Base-by-base conservation (phyloP, 306 rosid genomes). In the Cicer arietinum region DNA sequence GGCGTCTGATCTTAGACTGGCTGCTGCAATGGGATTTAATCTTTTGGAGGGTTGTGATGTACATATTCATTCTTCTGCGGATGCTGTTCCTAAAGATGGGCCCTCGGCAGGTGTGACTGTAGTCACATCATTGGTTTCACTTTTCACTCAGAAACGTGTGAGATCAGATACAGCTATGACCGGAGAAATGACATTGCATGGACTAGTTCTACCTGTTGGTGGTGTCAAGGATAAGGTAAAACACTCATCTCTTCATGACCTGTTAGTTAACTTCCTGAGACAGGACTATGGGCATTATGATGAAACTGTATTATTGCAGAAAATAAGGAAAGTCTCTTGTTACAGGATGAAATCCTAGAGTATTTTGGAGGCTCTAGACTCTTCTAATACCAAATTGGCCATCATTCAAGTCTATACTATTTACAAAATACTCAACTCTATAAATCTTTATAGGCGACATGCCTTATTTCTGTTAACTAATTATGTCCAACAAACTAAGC, bases 141-240 rank as follows among this genome's bases (percentile, higher is more conserved):
- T 95, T 79, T 90, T 95, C 88, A 86, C 85, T 85, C 88, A 84
- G 80, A 88, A 52, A 83, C 86, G 85, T 63, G 93, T 92, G 52
- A 88, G 99, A 84, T 91, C 96, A 18, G 99, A 92, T 85, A 95
- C 99, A 8, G 98, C 99, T 58, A 95, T 95, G 99, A 95, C 99
- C 7, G 99, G 99, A 71, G 99, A 95, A 89, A 92, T 95, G 92
- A 95, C 98, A 8, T 88, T 95, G 86, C 89, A 98, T 84, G 99
- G 98, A 80, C 91, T 90, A 18, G 96, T 95, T 61, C 88, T 95
- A 50, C 99, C 99, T 44, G 98, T 95, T 75, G 99, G 99, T 72
- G 99, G 99, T 81, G 74, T 95, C 85, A 92, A 92, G 88, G 99
- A 95, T 74, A 95, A 95, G 97, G 99, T 95, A 85, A 68, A 75